Base-by-base conservation (phyloP, 179 eudicot genomes). In the Nepenthes alata region DNA sequence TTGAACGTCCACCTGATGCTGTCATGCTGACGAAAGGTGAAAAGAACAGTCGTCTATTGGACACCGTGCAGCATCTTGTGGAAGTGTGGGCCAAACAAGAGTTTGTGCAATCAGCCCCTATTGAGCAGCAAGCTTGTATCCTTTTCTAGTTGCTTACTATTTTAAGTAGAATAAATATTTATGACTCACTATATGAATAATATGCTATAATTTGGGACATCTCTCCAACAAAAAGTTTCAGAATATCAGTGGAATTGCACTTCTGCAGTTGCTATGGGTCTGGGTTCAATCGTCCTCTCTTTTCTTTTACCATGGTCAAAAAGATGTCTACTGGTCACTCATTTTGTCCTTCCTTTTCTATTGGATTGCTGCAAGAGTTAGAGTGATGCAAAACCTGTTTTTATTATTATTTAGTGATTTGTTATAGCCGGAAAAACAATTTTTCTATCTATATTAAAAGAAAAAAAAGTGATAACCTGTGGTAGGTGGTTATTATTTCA, bases 41-140 rank as follows among this genome's bases (percentile, higher is more conserved):
- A 50, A 77, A 70, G 53, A 70, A 57, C 64, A 16, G 56, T 64
- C 67, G 63, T 70, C 73, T 86, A 47, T 53, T 71, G 59, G 89
- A 83, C 37, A 70, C 83, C 4, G 70, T 79, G 54, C 91, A 83
- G 63, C 86, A 75, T 52, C 87, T 84, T 50, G 75, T 78, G 6
- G 62, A 66, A 58, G 73, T 79, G 64, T 91, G 98, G 98, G 86
- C 91, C 66, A 89, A 77, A 63, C 74, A 67, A 60, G 98, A 89
- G 64, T 89, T 89, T 74, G 83, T 89, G 57, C 98, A 91, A 69
- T 86, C 98, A 37, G 76, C 86, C 58, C 69, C 95, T 5, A 54
- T 82, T 58, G 96, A 91, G 78, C 95, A 89, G 67, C 98, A 91
- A 85, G 70, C 82, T 41, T 83, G 98, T 91, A 91, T 91, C 96